Conservation (phyloP, 148 eudicot genomes). For the Suaeda aralocaspica region DNA sequence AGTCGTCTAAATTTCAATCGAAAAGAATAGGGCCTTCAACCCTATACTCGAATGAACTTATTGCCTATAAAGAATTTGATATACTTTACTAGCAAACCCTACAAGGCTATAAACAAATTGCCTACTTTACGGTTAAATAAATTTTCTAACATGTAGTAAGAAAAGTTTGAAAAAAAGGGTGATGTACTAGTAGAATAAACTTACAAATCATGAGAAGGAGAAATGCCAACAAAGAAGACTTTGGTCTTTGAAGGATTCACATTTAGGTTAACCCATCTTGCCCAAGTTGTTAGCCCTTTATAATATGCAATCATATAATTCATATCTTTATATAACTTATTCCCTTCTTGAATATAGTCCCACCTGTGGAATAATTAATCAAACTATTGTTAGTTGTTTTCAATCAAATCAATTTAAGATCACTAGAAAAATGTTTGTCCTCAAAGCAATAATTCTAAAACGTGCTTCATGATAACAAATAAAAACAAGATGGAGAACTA, state of each 20-base stretch:
- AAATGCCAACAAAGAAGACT: conserved; percentile 79
- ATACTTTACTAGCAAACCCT: too few relatives aligned
- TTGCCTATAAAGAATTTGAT: too few relatives aligned
- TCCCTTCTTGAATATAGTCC: conserved; percentile 73
- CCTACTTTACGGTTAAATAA: background rate
- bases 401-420: conserved; percentile 14
- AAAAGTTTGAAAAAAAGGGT: background rate
- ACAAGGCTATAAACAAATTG: too few relatives aligned
- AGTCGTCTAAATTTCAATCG: too few relatives aligned
- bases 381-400: background rate
- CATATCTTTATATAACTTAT: conserved; percentile 63
- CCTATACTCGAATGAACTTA: too few relatives aligned
- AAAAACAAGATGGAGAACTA: background rate
- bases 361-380: conserved; percentile 39
- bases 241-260: conserved; percentile 70
- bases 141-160: background rate
- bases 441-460: conserved; percentile 12
- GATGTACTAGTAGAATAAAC: conserved; percentile 19
- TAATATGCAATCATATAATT: conserved; percentile 68
- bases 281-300: conserved; percentile 84
- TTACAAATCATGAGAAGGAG: conserved; percentile 79
- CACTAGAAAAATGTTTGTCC: conserved; percentile 12
- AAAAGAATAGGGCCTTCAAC: too few relatives aligned
- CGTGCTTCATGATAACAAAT: conserved; percentile 1
- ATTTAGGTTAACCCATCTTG: conserved; percentile 63